Evolutionary conservation across 2,329 filamentous ascomycete genomes (phyloP).

Genomic region (Coniochaeta prunicola): DNA sequence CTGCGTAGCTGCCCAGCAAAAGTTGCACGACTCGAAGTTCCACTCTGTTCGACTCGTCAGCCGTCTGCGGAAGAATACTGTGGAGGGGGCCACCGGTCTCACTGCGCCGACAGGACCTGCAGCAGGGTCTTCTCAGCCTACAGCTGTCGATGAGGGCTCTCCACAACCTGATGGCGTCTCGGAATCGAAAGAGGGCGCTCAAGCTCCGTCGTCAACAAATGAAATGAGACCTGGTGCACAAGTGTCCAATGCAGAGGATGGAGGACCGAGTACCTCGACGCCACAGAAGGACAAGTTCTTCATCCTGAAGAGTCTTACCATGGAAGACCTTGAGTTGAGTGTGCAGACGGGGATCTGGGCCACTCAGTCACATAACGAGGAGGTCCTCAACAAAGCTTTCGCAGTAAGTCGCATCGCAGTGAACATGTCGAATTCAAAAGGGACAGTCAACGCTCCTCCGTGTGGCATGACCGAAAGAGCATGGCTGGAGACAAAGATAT

Average conservation of each 20-base stretch:
- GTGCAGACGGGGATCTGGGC: slow-evolving; percentile 88
- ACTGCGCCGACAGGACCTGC: slow-evolving; percentile 50
- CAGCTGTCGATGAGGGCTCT: slow-evolving; percentile 4
- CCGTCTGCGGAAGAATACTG: slow-evolving; percentile 58
- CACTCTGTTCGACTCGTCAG: slow-evolving; percentile 81
- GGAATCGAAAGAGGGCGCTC: slow-evolving; percentile 2
- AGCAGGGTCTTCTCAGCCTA: slow-evolving; percentile 19
- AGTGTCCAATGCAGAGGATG: not conserved
- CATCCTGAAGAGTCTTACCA: slow-evolving; percentile 84
- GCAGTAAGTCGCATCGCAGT: slow-evolving; percentile 44
- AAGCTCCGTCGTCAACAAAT: not conserved
- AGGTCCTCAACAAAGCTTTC: slow-evolving; percentile 74
- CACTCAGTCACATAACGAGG: slow-evolving; percentile 89
- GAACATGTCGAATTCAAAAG: not conserved
- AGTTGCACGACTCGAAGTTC: slow-evolving; percentile 87
- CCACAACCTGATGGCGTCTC: not conserved
- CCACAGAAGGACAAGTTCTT: slow-evolving; percentile 68
- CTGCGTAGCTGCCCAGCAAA: slow-evolving; percentile 69
- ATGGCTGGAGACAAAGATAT: not conserved
- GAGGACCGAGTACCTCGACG: not conserved
- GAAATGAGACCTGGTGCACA: not conserved
- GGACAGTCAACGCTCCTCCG: not conserved
- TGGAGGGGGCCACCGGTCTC: slow-evolving; percentile 36
- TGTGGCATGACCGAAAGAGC: not conserved
- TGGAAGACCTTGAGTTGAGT: slow-evolving; percentile 84